Evolutionary conservation across 306 rosid genomes (phyloP), one percentile per base, ranked within the genome.

Genomic region (Citrullus colocynthis): DNA sequence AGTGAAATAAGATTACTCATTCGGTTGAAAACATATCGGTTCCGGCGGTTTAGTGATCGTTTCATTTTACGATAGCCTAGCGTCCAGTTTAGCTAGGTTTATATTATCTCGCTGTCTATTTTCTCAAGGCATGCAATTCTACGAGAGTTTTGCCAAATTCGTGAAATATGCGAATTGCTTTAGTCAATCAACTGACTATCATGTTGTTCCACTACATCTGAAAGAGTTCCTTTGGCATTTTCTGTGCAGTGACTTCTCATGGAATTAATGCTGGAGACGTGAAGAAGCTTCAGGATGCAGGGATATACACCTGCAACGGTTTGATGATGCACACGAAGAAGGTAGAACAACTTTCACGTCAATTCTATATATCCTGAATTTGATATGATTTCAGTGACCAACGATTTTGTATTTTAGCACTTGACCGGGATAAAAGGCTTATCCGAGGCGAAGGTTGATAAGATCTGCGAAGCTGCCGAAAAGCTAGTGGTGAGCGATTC

Each of bases 291-390:
- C 97, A 95, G 82, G 97, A 95, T 8, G 97, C 99, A 42, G 99
- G 99, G 85, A 95, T 95, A 16, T 90, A 87, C 82, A 92, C 97
- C 75, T 95, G 97, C 90, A 95, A 95, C 74, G 99, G 97, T 80
- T 89, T 95, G 83, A 92, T 92, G 97, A 95, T 92, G 99, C 97
- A 92, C 77, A 95, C 98, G 5, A 95, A 92, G 89, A 95, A 95
- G 97, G 98, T 92, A 77, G 9, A 78, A 48, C 14, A 12, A 60
- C 15, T 79, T 13, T 82, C 24, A 34, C 41, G 39, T 79, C 64
- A 10, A 77, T 81, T 41, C 42, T 69, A 30, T 49, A 18, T 8
- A 16, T 51, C 36, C 58, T 79, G 71, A 6, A 28, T 69, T 20
- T 39, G 6, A 54, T 69, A 49, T n/a, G 24, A 30, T 72, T 16